Conservation (phyloP, 2,329 filamentous ascomycete species). For the Cladosporium oxysporum region DNA sequence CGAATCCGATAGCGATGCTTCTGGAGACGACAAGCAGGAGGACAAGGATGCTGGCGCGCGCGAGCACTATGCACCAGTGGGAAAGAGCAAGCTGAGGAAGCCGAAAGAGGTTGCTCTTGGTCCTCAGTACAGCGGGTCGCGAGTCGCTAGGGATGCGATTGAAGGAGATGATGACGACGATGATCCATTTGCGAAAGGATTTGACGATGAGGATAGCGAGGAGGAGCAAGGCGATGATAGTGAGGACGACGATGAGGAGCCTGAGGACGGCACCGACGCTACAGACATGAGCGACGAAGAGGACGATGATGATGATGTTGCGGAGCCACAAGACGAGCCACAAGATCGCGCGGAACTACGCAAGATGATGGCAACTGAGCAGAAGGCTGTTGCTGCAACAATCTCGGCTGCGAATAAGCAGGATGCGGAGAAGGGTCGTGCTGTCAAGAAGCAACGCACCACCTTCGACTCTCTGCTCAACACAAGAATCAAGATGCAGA, state of each 20-base stretch:
- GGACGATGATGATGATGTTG: conserved; percentile 42
- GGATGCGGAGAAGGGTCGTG: conserved; percentile 81
- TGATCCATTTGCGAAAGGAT: conserved; percentile 48
- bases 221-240: conserved; percentile 25
- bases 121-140: conserved; percentile 75
- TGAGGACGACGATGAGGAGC: conserved; percentile 23
- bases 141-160: conserved; percentile 69
- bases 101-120: conserved; percentile 70
- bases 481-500: conserved; percentile 88
- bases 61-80: conserved; percentile 83
- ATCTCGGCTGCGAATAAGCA: conserved; percentile 68
- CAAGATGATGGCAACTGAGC: conserved; percentile 67
- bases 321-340: conserved; percentile 47
- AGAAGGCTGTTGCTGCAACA: conserved; percentile 65
- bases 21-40: conserved; percentile 41
- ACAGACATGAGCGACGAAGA: conserved; percentile 48
- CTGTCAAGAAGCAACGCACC: conserved; percentile 81
- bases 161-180: conserved; percentile 53
- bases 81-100: conserved; percentile 81
- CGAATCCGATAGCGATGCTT: conserved; percentile 53
- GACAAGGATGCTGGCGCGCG: conserved; percentile 59
- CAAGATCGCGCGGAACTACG: conserved; percentile 56
- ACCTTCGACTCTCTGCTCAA: conserved; percentile 88
- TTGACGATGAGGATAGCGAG: conserved; percentile 47
- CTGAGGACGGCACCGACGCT: conserved; percentile 34